These are phyloP conservation scores for Dothiorella sarmentorum DNA, from an alignment of 2,329 filamentous ascomycete genomes.

Conservation along the genomic window DNA sequence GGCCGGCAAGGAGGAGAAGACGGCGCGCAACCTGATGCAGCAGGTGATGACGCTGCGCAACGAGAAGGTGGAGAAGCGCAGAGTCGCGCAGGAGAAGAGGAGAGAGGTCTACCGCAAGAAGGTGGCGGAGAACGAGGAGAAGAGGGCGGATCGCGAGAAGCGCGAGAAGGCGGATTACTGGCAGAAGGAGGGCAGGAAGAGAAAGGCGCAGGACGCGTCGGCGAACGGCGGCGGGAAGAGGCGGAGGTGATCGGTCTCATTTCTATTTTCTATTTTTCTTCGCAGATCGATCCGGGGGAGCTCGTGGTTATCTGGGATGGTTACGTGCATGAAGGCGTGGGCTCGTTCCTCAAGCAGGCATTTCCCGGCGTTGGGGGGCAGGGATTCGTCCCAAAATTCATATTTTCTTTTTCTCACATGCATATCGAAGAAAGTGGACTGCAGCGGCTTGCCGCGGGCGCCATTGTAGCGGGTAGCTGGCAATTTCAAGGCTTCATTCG, in stretches of 20 bases:
- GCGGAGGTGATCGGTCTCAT: constrained; percentile 9
- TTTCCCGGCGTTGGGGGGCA: constrained; percentile 18
- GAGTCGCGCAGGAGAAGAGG: constrained; percentile 83
- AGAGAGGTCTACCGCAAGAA: constrained; percentile 76
- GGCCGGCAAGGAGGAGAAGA: constrained; percentile 76
- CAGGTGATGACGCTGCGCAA: constrained; percentile 88
- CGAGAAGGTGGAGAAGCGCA: constrained; percentile 81
- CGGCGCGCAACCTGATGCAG: constrained; percentile 83
- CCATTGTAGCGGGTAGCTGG: neutral
- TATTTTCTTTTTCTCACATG: constrained; percentile 8
- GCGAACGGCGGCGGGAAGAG: constrained; percentile 19
- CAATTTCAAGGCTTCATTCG: neutral
- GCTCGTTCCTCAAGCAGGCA: constrained; percentile 16
- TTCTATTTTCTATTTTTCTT: neutral
- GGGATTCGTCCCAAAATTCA: constrained; percentile 5
- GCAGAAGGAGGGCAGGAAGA: constrained; percentile 82
- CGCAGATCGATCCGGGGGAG: constrained; percentile 10
- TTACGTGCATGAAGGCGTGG: constrained; percentile 13
- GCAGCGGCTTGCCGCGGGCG: neutral
- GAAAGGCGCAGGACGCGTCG: constrained; percentile 53
- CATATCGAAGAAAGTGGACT: neutral
- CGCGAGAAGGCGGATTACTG: constrained; percentile 90
- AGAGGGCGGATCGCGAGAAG: constrained; percentile 82
- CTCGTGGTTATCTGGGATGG: constrained; percentile 14
- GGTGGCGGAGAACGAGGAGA: constrained; percentile 77